Evolutionary conservation across 305 asterid genomes (phyloP).

Genomic region (Lippia alba): DNA sequence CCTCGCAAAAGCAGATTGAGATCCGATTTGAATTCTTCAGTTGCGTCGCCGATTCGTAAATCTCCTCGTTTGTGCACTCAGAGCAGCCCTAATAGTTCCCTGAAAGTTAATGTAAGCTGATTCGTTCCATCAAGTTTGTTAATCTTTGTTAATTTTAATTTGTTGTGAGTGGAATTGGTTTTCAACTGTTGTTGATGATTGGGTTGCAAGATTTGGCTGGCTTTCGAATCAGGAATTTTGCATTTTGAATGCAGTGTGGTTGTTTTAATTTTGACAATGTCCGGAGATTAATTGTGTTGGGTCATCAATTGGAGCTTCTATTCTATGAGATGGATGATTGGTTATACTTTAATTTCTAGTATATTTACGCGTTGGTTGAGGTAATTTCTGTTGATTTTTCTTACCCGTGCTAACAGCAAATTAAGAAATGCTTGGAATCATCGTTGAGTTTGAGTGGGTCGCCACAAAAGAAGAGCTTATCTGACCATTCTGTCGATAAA

Average conservation of each 20-base stretch:
- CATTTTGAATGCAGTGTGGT: not conserved
- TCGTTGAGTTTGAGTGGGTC: slow-evolving; percentile 44
- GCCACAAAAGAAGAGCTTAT: slow-evolving; percentile 41
- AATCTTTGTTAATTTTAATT: not conserved
- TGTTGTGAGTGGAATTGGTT: not conserved
- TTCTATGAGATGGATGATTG: not conserved
- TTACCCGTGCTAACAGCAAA: slow-evolving; percentile 40
- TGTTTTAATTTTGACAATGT: not conserved
- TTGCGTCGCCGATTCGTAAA: slow-evolving; percentile 51
- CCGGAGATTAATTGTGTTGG: not conserved
- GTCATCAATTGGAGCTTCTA: not conserved
- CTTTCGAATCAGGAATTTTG: not conserved
- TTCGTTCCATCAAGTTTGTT: not conserved
- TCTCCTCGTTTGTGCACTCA: slow-evolving; percentile 59
- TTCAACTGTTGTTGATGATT: not conserved
- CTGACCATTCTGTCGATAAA: slow-evolving; percentile 50
- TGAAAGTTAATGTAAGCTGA: slow-evolving; percentile 48
- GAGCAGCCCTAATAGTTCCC: slow-evolving; percentile 53
- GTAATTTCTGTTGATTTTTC: slow-evolving; percentile 24
- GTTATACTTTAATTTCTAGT: not conserved
- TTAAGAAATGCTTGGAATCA: slow-evolving; percentile 46
- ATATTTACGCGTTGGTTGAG: not conserved
- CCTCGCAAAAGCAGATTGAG: slow-evolving; percentile 61
- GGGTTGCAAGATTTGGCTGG: not conserved
- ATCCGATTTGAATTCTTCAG: slow-evolving; percentile 48